Evolutionary conservation across 441 rosid genomes (phyloP), one percentile per base, ranked within the genome.

Genomic region (Corymbia citriodora): DNA sequence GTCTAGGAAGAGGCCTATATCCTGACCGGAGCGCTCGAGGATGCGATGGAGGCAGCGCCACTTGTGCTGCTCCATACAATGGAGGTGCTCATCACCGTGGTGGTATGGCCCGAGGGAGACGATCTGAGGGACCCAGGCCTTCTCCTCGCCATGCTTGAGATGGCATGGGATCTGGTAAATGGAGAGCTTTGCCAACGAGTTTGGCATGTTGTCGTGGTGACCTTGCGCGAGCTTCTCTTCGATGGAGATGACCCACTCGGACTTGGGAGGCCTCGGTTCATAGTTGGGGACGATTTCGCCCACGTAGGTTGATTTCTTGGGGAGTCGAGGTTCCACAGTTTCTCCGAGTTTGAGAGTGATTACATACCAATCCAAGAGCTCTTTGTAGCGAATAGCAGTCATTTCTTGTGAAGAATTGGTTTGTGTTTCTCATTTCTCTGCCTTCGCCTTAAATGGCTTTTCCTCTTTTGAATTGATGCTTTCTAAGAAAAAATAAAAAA

Each of bases 301-400:
- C 45, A 88, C 90, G 45, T 90, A 89, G 21, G 16, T 79, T 87
- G 88, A 90, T 88, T 49, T 48, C 70, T 83, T 89, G 45, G 94
- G 92, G 50, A 93, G 82, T 27, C 91, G 91, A 40, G 94, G 90
- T 93, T 94, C 96, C 53, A 96, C 94, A 13, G 97, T 96, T 94
- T 98, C 97, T 15, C 97, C 92, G 92, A 98, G 96, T 93, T 96
- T 97, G 87, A 96, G 94, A 2, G 99, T 97, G 91, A 97, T 96
- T 49, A 98, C 95, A 90, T 98, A 97, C 99, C 99, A 96, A 90
- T 98, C 96, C 87, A 98, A 36, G 40, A 36, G 40, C 40, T 36
- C 40, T 4, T 36, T 36, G 40, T 36, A 36, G 40, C 40, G 40
- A 36, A 36, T 36, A 36, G 55, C 55, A 54, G 55, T 7, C 55